phyloP scores from a whole-genome alignment of 2,329 filamentous ascomycete species.

The Diaporthe citri region DNA sequence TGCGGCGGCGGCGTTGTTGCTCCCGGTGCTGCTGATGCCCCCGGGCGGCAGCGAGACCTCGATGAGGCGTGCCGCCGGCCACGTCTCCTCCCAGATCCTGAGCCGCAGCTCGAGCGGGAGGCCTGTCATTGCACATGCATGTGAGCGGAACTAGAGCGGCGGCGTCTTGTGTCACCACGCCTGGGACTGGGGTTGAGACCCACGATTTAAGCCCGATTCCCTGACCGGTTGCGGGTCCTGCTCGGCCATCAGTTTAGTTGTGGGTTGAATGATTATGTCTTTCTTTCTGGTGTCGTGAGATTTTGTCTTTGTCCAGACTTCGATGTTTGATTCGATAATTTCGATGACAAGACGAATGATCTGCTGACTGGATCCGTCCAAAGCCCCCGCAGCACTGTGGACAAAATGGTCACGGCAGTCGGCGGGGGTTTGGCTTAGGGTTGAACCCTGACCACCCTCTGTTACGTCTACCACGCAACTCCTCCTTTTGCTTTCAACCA shows the following conservation, averaged over 20 bases:
- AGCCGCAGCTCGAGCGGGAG: constrained; percentile 39
- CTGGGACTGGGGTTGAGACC: constrained; percentile 15
- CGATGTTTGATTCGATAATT: not conserved
- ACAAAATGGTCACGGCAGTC: not conserved
- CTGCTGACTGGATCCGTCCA: constrained; percentile 8
- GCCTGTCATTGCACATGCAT: constrained; percentile 22
- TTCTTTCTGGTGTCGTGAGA: not conserved
- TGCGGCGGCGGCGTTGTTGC: too few species aligned
- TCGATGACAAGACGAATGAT: constrained; percentile 1
- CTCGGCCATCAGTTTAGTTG: constrained; percentile 14
- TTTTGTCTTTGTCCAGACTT: not conserved
- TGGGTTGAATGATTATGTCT: too few species aligned
- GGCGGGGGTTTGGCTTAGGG: not conserved
- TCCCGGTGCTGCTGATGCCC: not conserved
- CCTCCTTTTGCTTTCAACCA: not conserved
- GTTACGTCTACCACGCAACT: too few species aligned
- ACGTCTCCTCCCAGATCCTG: constrained; percentile 39
- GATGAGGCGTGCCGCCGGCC: constrained; percentile 37
- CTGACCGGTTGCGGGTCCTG: not conserved
- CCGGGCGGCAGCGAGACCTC: constrained; percentile 37
- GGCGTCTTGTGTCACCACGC: constrained; percentile 1
- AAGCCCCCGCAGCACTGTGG: constrained; percentile 11
- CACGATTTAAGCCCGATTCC: constrained; percentile 32
- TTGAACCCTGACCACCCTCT: not conserved
- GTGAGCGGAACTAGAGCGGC: constrained; percentile 9